These are phyloP conservation scores for Phytophthora fragariae DNA, from an alignment of 352 stramenopile species.

Conservation along the genomic window DNA sequence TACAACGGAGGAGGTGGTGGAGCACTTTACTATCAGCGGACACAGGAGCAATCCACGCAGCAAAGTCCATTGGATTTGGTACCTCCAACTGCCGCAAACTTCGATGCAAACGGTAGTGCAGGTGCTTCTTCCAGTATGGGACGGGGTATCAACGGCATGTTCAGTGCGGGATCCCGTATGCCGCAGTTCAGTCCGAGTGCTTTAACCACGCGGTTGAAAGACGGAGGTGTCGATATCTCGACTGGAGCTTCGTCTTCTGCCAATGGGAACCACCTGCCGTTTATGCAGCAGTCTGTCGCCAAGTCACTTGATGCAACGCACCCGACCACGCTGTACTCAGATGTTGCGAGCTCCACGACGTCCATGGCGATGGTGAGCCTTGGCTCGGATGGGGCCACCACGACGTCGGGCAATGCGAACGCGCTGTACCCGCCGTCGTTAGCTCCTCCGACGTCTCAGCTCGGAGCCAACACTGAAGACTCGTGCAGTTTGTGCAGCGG, in stretches of 20 bases:
- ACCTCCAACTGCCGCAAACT: constrained; percentile 33
- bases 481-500: constrained; percentile 56
- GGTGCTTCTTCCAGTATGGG: constrained; percentile 30
- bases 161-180: constrained; percentile 39
- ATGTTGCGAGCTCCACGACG: constrained; percentile 41
- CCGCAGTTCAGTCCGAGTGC: constrained; percentile 40
- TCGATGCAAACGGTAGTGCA: constrained; percentile 34
- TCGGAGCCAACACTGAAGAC: constrained; percentile 33
- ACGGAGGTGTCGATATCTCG: constrained; percentile 42
- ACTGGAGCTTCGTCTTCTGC: constrained; percentile 24
- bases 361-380: constrained; percentile 46
- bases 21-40: constrained; percentile 41
- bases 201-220: constrained; percentile 44
- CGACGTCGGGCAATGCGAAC: constrained; percentile 34
- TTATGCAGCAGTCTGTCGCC: constrained; percentile 31
- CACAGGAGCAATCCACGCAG: constrained; percentile 33
- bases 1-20: constrained; percentile 16
- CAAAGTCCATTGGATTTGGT: constrained; percentile 39
- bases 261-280: constrained; percentile 39
- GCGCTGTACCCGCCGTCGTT: constrained; percentile 41
- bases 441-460: constrained; percentile 25
- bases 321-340: constrained; percentile 39
- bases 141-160: constrained; percentile 38
- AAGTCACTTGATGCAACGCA: constrained; percentile 41
- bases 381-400: constrained; percentile 36